Percentiles rank a stretch among this genome's conserved stretches.
Evolutionary conservation across 345 rosid species (phyloP).

Genomic region (Pelargonium nanum): DNA sequence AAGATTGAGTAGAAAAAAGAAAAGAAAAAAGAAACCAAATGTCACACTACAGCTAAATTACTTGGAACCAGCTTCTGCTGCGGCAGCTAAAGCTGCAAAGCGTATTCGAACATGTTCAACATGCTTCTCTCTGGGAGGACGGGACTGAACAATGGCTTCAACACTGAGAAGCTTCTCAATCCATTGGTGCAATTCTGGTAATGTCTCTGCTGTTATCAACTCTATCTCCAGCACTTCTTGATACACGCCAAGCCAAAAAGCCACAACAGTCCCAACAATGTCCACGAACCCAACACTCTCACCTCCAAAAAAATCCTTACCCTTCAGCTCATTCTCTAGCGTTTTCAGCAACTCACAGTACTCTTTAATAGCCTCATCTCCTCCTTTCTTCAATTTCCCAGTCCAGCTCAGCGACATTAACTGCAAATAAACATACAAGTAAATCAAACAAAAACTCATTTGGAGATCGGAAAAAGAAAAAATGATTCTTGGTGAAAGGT

Average conservation of each 20-base stretch:
- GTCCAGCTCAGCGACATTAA: background rate
- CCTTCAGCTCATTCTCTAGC: slow-evolving; percentile 21
- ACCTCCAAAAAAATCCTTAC: slow-evolving; percentile 26
- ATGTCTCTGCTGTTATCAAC: slow-evolving; percentile 13
- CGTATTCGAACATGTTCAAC: slow-evolving; percentile 10
- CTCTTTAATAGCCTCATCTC: slow-evolving; percentile 16
- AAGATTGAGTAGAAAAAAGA: too few species aligned
- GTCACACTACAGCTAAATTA: background rate
- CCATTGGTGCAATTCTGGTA: slow-evolving; percentile 17
- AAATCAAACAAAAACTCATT: too few species aligned
- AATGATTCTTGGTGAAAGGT: slow-evolving; percentile 1
- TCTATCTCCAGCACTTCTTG: slow-evolving; percentile 18
- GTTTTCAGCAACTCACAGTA: slow-evolving; percentile 9
- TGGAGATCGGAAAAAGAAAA: too few species aligned
- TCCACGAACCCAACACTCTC: slow-evolving; percentile 19
- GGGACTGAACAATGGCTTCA: slow-evolving; percentile 7
- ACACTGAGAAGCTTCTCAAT: slow-evolving; percentile 7
- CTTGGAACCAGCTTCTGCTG: background rate
- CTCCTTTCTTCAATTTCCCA: slow-evolving; percentile 9
- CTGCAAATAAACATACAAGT: too few species aligned
- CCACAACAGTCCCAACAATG: slow-evolving; percentile 17
- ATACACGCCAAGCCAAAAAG: slow-evolving; percentile 17
- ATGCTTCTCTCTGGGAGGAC: slow-evolving; percentile 24
- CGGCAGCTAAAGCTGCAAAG: background rate
- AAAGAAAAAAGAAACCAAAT: too few species aligned